Evolutionary conservation across 306 rosid genomes (phyloP).

Genomic region (Lathyrus sativus): DNA sequence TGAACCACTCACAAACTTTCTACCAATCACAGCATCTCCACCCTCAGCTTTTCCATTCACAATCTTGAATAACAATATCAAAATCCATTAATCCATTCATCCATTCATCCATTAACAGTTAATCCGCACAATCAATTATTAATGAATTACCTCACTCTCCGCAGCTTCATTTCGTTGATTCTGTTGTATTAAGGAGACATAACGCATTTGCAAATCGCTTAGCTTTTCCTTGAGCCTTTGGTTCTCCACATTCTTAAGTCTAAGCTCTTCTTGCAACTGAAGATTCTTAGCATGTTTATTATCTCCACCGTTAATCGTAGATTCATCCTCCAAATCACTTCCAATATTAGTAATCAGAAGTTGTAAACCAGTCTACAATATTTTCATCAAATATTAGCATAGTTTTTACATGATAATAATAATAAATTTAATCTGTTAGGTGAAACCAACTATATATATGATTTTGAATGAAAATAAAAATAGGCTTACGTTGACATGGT

Average conservation of each 20-base stretch:
- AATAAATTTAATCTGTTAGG: no score
- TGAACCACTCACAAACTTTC: slow-evolving; percentile 58
- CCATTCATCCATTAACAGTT: no score
- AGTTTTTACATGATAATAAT: not conserved
- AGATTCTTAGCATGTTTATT: slow-evolving; percentile 60
- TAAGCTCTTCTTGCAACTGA: slow-evolving; percentile 80
- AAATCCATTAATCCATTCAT: no score
- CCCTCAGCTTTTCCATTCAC: slow-evolving; percentile 50
- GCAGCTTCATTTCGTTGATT: slow-evolving; percentile 32
- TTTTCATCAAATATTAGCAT: not conserved
- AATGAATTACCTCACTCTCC: slow-evolving; percentile 41
- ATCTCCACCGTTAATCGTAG: slow-evolving; percentile 60
- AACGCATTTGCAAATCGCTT: slow-evolving; percentile 70
- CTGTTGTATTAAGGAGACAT: slow-evolving; percentile 56
- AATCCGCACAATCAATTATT: not conserved
- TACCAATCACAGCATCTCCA: slow-evolving; percentile 48
- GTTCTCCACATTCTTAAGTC: slow-evolving; percentile 71
- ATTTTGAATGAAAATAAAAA: no score
- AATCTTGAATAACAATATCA: slow-evolving; percentile 33
- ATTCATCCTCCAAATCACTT: slow-evolving; percentile 83
- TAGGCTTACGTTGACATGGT: slow-evolving; percentile 58
- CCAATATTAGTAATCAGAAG: slow-evolving; percentile 63
- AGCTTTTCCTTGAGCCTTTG: slow-evolving; percentile 77
- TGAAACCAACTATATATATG: no score
- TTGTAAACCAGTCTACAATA: slow-evolving; percentile 69